Percentiles rank a stretch among this genome's conserved stretches.
phyloP scores from a whole-genome alignment of 495 filamentous ascomycete genomes.

The Darksidea phi region DNA sequence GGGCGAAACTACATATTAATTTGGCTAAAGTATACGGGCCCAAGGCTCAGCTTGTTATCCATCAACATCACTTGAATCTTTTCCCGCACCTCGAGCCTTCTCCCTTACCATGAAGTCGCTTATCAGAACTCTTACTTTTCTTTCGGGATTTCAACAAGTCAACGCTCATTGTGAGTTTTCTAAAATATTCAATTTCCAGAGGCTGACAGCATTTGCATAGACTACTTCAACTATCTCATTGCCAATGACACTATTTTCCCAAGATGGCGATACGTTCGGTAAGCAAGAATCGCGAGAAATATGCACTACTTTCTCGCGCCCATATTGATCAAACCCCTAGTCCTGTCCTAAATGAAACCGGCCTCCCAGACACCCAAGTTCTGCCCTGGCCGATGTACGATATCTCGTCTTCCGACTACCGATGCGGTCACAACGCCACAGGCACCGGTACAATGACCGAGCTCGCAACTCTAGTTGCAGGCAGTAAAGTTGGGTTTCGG shows the following conservation, averaged over 20 bases:
- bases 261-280: conserved; percentile 26
- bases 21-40: no score
- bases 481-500: conserved; percentile 16
- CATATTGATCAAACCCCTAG: not conserved
- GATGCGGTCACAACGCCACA: conserved; percentile 16
- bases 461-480: conserved; percentile 16
- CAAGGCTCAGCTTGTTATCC: no score
- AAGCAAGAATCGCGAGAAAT: not conserved
- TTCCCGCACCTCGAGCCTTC: no score
- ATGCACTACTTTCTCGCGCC: not conserved
- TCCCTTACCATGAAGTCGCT: no score
- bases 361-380: not conserved
- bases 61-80: no score
- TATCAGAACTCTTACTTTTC: no score
- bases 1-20: no score
- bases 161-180: no score
- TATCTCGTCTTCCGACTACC: not conserved
- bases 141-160: no score
- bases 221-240: conserved; percentile 13
- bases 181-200: no score
- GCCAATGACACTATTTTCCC: conserved; percentile 11
- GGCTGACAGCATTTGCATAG: not conserved
- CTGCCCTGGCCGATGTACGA: conserved; percentile 15
- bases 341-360: not conserved
- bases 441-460: not conserved